Conservation (phyloP, 768 basidiomycete genomes). For the Lentinula edodes region DNA sequence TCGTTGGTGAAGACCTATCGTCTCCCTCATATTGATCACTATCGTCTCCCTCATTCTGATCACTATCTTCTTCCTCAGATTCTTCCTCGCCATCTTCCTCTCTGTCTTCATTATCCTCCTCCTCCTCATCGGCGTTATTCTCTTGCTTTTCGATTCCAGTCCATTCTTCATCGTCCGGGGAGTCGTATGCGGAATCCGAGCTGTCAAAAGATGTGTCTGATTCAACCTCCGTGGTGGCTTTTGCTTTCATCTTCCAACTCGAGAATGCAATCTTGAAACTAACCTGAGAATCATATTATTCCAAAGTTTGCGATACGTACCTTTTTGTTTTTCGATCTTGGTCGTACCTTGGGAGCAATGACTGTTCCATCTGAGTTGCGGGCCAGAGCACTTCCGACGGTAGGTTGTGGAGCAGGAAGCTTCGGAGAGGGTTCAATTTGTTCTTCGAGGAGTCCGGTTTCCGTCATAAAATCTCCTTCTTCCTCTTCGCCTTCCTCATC, state of each 20-base stretch:
- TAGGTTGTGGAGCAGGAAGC: not conserved
- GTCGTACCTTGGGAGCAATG: conserved; percentile 43
- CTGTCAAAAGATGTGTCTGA: conserved; percentile 71
- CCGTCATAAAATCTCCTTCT: not conserved
- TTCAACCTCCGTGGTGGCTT: conserved; percentile 20
- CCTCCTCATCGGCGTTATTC: conserved; percentile 15
- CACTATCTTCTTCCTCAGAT: conserved; percentile 14
- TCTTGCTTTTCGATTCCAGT: conserved; percentile 18
- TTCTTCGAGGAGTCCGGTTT: conserved; percentile 10
- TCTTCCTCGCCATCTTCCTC: conserved; percentile 9
- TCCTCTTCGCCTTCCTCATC: conserved; percentile 21
- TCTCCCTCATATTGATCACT: not conserved
- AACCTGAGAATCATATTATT: not conserved
- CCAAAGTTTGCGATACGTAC: conserved; percentile 24
- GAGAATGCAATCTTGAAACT: conserved; percentile 30
- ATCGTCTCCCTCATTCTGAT: not conserved
- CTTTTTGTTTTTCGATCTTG: conserved; percentile 37
- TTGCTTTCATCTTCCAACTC: conserved; percentile 41
- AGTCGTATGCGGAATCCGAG: conserved; percentile 70
- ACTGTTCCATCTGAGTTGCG: conserved; percentile 60
- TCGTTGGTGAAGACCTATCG: conserved; percentile 9
- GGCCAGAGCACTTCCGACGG: conserved; percentile 62
- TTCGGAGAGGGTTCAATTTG: conserved; percentile 4
- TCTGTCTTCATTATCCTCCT: conserved; percentile 10
- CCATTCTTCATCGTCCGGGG: conserved; percentile 18